Base-by-base conservation (phyloP, 2,329 filamentous ascomycete species). In the Pseudogymnoascus sp. region DNA sequence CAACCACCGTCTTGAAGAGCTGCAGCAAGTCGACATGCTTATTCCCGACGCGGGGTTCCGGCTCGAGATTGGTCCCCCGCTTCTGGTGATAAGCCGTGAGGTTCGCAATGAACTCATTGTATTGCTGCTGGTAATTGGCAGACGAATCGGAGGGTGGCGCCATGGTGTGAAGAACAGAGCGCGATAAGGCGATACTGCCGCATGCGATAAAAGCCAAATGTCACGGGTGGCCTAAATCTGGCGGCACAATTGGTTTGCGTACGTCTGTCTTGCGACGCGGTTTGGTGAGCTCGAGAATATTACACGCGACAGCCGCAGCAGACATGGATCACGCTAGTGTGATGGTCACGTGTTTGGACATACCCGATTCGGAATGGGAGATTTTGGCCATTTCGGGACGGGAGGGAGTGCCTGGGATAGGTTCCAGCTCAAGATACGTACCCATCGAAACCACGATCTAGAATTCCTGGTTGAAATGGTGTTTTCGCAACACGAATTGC, bases 1-100 rank as follows among this genome's bases (percentile, higher is more conserved):
- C 82, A 60, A 89, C 81, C 16, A 96, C 88, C 67, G 86, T 82
- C 65, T 88, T 87, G 79, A 90, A 96, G 30, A 95, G 82, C 69
- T 88, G 87, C 71, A 86, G 78, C 28, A 96, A 79, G 70, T 96
- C 89, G 64, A 96, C 82, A 65, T 88, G 86, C 63, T 86, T 86
- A 67, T 83, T 82, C 63, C 89, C 90, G 68, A 95, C 85, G 75
- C 90, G 92, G 59, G 91, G 91, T 72, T 92, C 88, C 30, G 86
- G 81, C 64, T 95, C 91, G 67, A 96, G 85, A 62, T 80, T 76
- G 6, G 90, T 95, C 60, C 90, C 90, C 75, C 91, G 84, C 73
- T 90, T 85, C 68, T 86, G 81, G 74, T 95, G 90, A 71, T 90
- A 95, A 54, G 80, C 84, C 58, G 79, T 81, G 61, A 95, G 77